Evolutionary conservation across 768 basidiomycete genomes (phyloP), one percentile per base, ranked within the genome.

Genomic region (Boletus subcaerulescens): DNA sequence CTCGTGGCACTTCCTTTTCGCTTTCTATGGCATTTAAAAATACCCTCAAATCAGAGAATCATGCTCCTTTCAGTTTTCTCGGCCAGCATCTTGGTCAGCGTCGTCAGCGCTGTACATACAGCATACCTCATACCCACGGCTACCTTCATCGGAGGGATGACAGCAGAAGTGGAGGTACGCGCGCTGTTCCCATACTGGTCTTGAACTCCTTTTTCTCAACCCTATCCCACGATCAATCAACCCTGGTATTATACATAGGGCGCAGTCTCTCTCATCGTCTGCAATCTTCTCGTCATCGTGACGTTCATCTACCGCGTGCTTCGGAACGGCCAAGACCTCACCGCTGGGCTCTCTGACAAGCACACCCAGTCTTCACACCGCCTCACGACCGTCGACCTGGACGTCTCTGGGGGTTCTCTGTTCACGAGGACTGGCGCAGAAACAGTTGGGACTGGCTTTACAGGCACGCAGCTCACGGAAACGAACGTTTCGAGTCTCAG

Each of bases 1-100:
- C 73, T 84, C 43, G 71, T 83, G 35, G 45, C 66, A 10, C 69
- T 79, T 2, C 81, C 82, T 0, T 53, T 81, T 3, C 69, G 74
- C 18, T 66, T 83, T 5, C 73, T 85, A 35, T 66, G 71, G 56
- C 68, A 71, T 20, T 70, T 83, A 24, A 70, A 67, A 20, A 61
- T 81, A 2, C 75, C 77, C 5, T 64, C 71, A 2, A 74, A 75
- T 22, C 59, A 71, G 26, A 72, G 74, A n/a, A 68, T 79, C 38
- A 71, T 77, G 56, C 61, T 80, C 49, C 48, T 69, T 13, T 57
- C 61, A 0, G 79, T 81, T 46, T 82, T 84, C 64, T 82, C 82
- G 11, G 75, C 82, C 11, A 80, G 80, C 48, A 74, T 81, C 52
- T 65, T 77, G 48, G 81, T 80, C 7, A 81, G 76, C 9, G 60